These are phyloP conservation scores for Trametes coccinea DNA, from an alignment of 768 basidiomycete genomes.

Conservation along the genomic window DNA sequence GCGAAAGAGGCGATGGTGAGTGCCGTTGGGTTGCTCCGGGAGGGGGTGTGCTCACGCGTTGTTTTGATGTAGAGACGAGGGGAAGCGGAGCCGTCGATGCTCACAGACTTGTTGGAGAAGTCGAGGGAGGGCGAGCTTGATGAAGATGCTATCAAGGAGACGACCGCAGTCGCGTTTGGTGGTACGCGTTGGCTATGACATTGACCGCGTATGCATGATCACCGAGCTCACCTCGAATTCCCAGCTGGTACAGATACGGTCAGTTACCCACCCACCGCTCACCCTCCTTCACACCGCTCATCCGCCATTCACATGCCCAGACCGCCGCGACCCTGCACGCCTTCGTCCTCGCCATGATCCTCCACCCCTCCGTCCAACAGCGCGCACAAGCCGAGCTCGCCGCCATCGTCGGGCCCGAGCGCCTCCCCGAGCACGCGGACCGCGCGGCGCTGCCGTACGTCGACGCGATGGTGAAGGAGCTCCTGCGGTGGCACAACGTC, in stretches of 20 bases:
- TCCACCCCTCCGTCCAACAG: conserved; percentile 12
- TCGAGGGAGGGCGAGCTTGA: not conserved
- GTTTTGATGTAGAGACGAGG: conserved; percentile 43
- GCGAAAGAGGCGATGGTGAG: conserved; percentile 54
- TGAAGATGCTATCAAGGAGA: conserved; percentile 3
- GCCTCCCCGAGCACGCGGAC: conserved; percentile 21
- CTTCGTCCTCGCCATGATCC: conserved; percentile 9
- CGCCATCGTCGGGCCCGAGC: conserved; percentile 13
- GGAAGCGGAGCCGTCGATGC: not conserved
- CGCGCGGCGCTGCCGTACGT: conserved; percentile 16
- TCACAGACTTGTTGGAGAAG: not conserved
- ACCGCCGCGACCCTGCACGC: not conserved
- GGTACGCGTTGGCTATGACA: not conserved
- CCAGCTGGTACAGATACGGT: conserved; percentile 1
- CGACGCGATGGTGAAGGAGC: conserved; percentile 19
- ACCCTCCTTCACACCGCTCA: too few species aligned
- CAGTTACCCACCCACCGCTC: not conserved
- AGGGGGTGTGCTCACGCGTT: conserved; percentile 48
- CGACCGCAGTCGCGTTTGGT: conserved; percentile 1
- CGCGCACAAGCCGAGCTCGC: conserved; percentile 21
- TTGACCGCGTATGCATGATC: not conserved
- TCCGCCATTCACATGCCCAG: not conserved
- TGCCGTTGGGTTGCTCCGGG: not conserved
- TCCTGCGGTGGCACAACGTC: conserved; percentile 14
- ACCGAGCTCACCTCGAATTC: not conserved